Evolutionary conservation across 305 asterid species (phyloP).

Genomic region (Fraxinus sp.): DNA sequence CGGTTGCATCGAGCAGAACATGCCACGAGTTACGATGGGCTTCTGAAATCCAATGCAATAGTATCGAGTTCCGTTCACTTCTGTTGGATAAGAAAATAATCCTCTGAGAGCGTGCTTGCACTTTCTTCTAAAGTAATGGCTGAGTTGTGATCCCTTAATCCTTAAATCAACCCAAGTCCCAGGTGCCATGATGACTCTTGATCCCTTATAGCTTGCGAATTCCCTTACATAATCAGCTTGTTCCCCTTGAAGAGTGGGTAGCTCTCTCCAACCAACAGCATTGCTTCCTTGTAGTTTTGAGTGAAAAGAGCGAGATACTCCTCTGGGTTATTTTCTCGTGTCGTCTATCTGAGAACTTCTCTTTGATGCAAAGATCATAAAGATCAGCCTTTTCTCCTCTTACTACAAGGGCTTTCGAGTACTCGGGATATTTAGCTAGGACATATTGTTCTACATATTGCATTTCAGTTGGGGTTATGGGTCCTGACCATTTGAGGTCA

Average conservation of each 20-base stretch:
- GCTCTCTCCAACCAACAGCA: conserved; percentile 84
- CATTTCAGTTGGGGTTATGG: conserved; percentile 57
- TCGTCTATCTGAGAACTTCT: conserved; percentile 40
- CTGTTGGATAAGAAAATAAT: conserved; percentile 56
- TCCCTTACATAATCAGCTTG: conserved; percentile 51
- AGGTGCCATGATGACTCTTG: conserved; percentile 63
- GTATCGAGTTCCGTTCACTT: conserved; percentile 50
- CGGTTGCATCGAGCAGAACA: conserved; percentile 62
- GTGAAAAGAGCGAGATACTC: conserved; percentile 56
- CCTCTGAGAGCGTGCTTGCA: conserved; percentile 64
- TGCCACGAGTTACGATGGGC: conserved; percentile 73
- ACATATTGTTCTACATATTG: conserved; percentile 57
- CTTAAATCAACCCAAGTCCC: conserved; percentile 73
- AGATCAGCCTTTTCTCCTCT: conserved; percentile 59
- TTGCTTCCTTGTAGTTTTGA: conserved; percentile 60
- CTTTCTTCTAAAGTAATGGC: conserved; percentile 68
- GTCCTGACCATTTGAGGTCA: conserved; percentile 63
- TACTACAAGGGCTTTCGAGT: conserved; percentile 55
- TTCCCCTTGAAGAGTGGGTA: conserved; percentile 72
- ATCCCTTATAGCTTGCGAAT: conserved; percentile 61
- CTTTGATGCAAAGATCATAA: conserved; percentile 50
- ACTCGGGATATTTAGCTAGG: conserved; percentile 55
- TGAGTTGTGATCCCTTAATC: conserved; percentile 70
- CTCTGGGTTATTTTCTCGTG: conserved; percentile 36
- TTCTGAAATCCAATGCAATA: conserved; percentile 75